phyloP scores from a whole-genome alignment of 2,329 filamentous ascomycete genomes.

The Calonectria honghensis region DNA sequence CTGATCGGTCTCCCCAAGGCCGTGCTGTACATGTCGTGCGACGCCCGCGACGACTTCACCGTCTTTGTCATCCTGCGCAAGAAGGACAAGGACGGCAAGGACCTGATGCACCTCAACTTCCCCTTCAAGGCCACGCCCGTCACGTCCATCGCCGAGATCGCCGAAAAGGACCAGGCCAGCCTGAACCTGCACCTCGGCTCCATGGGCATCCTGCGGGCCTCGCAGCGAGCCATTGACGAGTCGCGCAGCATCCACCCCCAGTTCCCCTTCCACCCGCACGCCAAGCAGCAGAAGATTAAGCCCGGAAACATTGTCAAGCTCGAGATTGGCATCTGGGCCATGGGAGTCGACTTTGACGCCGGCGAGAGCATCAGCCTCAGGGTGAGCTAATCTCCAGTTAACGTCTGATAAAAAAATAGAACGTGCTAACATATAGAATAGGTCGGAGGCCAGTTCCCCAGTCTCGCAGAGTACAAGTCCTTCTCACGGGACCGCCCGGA shows the following conservation, averaged over 20 bases:
- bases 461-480: conserved; percentile 22
- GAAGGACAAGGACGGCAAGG: conserved; percentile 63
- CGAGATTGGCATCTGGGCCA: conserved; percentile 69
- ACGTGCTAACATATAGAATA: conserved; percentile 8
- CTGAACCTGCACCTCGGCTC: conserved; percentile 65
- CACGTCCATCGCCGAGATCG: conserved; percentile 54
- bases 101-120: conserved; percentile 65
- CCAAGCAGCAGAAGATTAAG: conserved; percentile 62
- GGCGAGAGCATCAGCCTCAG: conserved; percentile 37
- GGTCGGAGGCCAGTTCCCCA: conserved; percentile 34
- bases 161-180: conserved; percentile 60
- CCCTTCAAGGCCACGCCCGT: conserved; percentile 57
- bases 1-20: conserved; percentile 69
- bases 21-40: conserved; percentile 66
- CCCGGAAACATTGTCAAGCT: conserved; percentile 65
- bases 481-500: conserved; percentile 35
- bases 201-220: conserved; percentile 66
- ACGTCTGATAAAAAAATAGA: neutral
- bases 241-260: conserved; percentile 57
- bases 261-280: conserved; percentile 62
- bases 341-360: conserved; percentile 66
- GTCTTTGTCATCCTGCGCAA: conserved; percentile 68
- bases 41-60: conserved; percentile 65
- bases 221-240: conserved; percentile 62
- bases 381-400: neutral